Evolutionary conservation across 2,329 filamentous ascomycete species (phyloP), one percentile per base, ranked within the genome.

Genomic region (Teratosphaeria viscida): DNA sequence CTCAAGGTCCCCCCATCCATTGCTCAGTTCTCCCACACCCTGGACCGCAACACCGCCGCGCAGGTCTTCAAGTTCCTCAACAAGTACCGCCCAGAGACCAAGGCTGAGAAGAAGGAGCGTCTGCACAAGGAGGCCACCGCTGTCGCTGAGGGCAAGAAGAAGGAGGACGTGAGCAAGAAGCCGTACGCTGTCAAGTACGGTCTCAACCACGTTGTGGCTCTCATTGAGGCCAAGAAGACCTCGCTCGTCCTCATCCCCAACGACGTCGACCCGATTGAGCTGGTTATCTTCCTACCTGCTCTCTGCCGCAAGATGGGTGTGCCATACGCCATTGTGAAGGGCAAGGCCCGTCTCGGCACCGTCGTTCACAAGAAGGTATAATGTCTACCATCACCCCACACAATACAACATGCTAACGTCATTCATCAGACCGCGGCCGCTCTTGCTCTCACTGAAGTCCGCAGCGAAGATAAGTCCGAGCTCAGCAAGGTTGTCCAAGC

Each of bases 251-350:
- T 99, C 72, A 99, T 99, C 77, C 90, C 94, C 78, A 96, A 99
- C 83, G 94, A 99, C 77, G 95, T 99, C 73, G 94, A 99, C 85
- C 94, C 94, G 73, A 99, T 99, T 76, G 94, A 99, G 86, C 82
- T 99, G 72, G 95, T 99, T 74, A 90, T 99, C 80, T 99, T 96
- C 89, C 86, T 99, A 67, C 94, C 94, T 70, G 92, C 94, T 74
- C 89, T 99, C 71, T 99, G 94, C 90, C 89, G 92, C 81, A 99
- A 99, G 90, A 99, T 99, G 92, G 95, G 95, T 82, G 87, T 96
- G 72, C 94, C 95, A 67, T 99, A 97, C 79, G 94, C 92, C 76
- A 97, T 99, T 72, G 86, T 99, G 77, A 99, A 99, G 90, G 94
- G 94, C 83, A 99, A 99, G 89, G 94, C 94, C 70, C 88, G 94